Percentiles rank a stretch among this genome's conserved stretches.
These are phyloP conservation scores for Ogataea paraovalis DNA, from an alignment of 805 yeast genomes.

Conservation along the genomic window DNA sequence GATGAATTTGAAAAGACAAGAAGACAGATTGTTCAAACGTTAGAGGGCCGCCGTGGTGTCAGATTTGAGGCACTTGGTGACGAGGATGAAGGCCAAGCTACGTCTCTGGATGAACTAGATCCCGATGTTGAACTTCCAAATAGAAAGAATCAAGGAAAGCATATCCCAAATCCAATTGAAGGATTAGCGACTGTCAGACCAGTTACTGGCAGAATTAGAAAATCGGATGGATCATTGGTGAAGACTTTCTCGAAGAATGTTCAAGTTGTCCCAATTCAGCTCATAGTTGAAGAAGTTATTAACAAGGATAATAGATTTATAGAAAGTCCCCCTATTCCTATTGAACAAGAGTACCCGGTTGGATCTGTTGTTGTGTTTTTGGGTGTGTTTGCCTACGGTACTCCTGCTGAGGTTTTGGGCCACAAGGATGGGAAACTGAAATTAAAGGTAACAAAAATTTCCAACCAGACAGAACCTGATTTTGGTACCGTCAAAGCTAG, in stretches of 20 bases:
- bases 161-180: constrained; percentile 32
- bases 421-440: constrained; percentile 41
- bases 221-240: constrained; percentile 65
- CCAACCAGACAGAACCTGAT: constrained; percentile 51
- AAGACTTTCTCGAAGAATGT: constrained; percentile 59
- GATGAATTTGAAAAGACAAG: constrained; percentile 42
- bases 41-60: constrained; percentile 53
- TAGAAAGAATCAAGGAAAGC: not conserved
- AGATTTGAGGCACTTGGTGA: constrained; percentile 15
- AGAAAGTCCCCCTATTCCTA: constrained; percentile 70
- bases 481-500: constrained; percentile 60
- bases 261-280: constrained; percentile 69
- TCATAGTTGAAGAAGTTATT: constrained; percentile 69
- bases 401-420: constrained; percentile 65
- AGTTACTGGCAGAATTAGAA: constrained; percentile 74
- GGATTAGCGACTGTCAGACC: constrained; percentile 68
- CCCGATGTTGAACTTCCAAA: not conserved
- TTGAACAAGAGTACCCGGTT: constrained; percentile 77
- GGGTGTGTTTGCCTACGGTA: constrained; percentile 86
- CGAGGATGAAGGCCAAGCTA: constrained; percentile 5
- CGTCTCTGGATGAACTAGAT: constrained; percentile 1
- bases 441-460: constrained; percentile 49
- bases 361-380: constrained; percentile 70
- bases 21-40: constrained; percentile 37
- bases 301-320: constrained; percentile 71